Evolutionary conservation across 1,284 basidiomycete species (phyloP).

Genomic region (Kalmanozyma brasiliensis): DNA sequence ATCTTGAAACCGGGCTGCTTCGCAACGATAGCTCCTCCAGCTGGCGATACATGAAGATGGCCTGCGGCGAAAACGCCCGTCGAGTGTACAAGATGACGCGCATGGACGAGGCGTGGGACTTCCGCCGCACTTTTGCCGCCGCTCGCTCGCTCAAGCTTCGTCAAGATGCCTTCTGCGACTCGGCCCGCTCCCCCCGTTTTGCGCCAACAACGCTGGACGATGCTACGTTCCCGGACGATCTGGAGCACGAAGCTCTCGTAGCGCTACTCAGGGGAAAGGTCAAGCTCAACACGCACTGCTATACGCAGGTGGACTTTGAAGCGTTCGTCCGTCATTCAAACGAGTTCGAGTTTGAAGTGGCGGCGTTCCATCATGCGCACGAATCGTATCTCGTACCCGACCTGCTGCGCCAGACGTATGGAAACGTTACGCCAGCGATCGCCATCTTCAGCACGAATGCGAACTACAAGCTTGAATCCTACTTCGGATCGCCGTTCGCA

Average conservation of each 20-base stretch:
- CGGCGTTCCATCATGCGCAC: constrained; percentile 82
- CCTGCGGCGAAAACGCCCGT: constrained; percentile 71
- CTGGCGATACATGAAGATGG: constrained; percentile 65
- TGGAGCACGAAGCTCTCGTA: constrained; percentile 85
- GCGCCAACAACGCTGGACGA: constrained; percentile 75
- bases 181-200: constrained; percentile 62
- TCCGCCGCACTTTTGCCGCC: constrained; percentile 76
- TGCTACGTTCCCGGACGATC: constrained; percentile 77
- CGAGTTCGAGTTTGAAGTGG: constrained; percentile 78
- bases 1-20: constrained; percentile 42
- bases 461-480: constrained; percentile 86
- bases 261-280: constrained; percentile 84
- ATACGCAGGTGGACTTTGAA: constrained; percentile 77
- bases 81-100: constrained; percentile 71
- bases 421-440: constrained; percentile 73
- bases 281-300: constrained; percentile 70
- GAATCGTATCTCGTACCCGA: constrained; percentile 86
- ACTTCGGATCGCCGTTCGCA: constrained; percentile 85
- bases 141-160: constrained; percentile 78
- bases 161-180: constrained; percentile 78
- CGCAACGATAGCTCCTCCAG: constrained; percentile 51
- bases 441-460: constrained; percentile 80
- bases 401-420: constrained; percentile 77
- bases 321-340: constrained; percentile 74
- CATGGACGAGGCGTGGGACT: constrained; percentile 74